Base-by-base conservation (phyloP, 129 eudicot genomes). In the Escallonia rubra region DNA sequence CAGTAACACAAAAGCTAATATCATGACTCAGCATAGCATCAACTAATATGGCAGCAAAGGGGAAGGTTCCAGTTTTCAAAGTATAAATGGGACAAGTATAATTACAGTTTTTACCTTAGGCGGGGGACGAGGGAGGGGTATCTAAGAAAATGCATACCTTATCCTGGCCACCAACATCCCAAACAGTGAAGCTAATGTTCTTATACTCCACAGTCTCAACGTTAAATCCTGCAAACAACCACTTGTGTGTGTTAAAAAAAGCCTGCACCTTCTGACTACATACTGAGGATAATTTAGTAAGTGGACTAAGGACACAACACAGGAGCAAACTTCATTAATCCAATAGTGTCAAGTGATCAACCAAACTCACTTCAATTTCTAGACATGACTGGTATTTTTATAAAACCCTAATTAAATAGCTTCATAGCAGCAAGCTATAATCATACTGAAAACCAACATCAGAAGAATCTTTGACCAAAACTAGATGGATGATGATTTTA, bases 91-190 rank as follows among this genome's bases (percentile, higher is more conserved):
- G 10, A 46, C 50, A 46, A 6, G 2, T 5, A 46, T 9, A 46
- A 14, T 3, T 3, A 2, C 4, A 3, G 2, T 0, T 3, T 54
- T 54, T 34, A n/a, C 13, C 14, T 12, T 54, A 54, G 59, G 59
- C 2, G 59, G 14, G 59, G 14, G 34, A 34, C 3, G 13, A 13
- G 34, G 14, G 14, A 54, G 34, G 34, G 8, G 10, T 2, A 46
- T 46, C 6, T 6, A 16, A 50, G 53, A 63, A 44, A 10, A 47
- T 55, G 45, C 66, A 67, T 42, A 80, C 81, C 81, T 76, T 76
- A 72, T 80, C 81, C 57, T 80, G 81, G 59, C 85, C 85, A 50
- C 78, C 75, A 63, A 80, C 77, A 80, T 80, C 81, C 85, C 81
- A 76, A 3, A 80, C 81, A 52, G 81, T 80, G 81, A 80, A 76